These are phyloP conservation scores for Staphylotrichum tortipilum DNA, from an alignment of 495 filamentous ascomycete genomes.

Conservation along the genomic window DNA sequence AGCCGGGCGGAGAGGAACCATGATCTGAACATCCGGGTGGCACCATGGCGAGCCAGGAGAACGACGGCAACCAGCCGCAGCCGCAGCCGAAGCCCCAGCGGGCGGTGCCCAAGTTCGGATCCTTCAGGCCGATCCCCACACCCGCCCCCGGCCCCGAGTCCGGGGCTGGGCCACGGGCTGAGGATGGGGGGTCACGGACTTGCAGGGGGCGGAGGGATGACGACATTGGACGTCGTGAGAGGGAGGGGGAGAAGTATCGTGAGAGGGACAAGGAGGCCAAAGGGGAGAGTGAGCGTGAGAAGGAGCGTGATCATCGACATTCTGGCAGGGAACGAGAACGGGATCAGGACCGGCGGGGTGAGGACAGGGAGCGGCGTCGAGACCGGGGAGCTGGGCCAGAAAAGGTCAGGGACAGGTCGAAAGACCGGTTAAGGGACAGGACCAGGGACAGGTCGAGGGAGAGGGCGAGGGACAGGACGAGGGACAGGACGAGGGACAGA, in stretches of 20 bases:
- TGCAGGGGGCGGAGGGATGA: background rate
- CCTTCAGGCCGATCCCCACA: constrained; percentile 51
- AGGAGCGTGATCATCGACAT: background rate
- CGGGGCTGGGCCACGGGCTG: background rate
- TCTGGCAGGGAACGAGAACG: constrained; percentile 11
- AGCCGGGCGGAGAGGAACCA: background rate
- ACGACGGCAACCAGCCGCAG: background rate
- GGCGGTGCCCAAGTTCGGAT: constrained; percentile 56
- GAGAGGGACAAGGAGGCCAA: background rate
- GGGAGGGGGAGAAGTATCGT: background rate
- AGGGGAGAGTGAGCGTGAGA: background rate
- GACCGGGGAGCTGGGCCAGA: too few relatives aligned
- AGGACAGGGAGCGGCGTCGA: too few relatives aligned
- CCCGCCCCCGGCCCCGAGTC: constrained; percentile 4
- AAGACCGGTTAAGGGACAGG: background rate
- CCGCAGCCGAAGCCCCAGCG: constrained; percentile 16
- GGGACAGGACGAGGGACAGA: background rate
- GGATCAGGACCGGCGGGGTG: background rate
- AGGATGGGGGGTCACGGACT: background rate
- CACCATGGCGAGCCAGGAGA: constrained; percentile 8
- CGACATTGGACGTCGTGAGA: background rate
- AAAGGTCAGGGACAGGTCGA: background rate
- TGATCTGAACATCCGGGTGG: background rate
- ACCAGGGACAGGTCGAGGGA: background rate
- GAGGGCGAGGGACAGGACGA: background rate